phyloP scores from a whole-genome alignment of 2,329 filamentous ascomycete genomes.

The Tothia fuscella region DNA sequence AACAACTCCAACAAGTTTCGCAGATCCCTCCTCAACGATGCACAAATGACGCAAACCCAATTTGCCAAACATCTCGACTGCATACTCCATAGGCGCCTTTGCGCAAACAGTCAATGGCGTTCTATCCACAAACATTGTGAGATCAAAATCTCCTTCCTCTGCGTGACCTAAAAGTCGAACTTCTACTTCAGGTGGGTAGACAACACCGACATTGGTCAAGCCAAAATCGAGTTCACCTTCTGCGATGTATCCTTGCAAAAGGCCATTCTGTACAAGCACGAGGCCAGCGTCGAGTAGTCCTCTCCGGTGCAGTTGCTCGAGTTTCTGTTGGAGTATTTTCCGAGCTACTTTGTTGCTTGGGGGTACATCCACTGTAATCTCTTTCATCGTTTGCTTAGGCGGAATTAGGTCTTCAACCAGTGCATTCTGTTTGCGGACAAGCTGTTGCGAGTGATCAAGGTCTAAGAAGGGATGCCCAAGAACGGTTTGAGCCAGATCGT shows the following conservation, averaged over 20 bases:
- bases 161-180: slow-evolving; percentile 29
- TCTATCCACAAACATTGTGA: slow-evolving; percentile 40
- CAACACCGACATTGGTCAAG: slow-evolving; percentile 21
- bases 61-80: slow-evolving; percentile 48
- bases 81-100: slow-evolving; percentile 45
- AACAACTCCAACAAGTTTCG: slow-evolving; percentile 39
- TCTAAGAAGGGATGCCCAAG: slow-evolving; percentile 49
- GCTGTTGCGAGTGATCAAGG: slow-evolving; percentile 34
- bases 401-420: slow-evolving; percentile 32
- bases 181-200: slow-evolving; percentile 22
- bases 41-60: slow-evolving; percentile 43
- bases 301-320: slow-evolving; percentile 34
- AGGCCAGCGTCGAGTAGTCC: slow-evolving; percentile 47
- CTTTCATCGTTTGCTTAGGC: slow-evolving; percentile 41
- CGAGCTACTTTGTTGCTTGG: slow-evolving; percentile 31
- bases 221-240: slow-evolving; percentile 43
- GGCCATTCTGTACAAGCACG: slow-evolving; percentile 38
- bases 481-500: slow-evolving; percentile 47
- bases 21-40: slow-evolving; percentile 40
- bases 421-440: slow-evolving; percentile 27
- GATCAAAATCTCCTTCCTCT: slow-evolving; percentile 26
- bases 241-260: slow-evolving; percentile 44
- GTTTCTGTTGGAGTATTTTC: slow-evolving; percentile 32
- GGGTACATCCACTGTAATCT: slow-evolving; percentile 41
- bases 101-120: slow-evolving; percentile 40